Percentiles rank a stretch among this genome's conserved stretches.
Conservation (phyloP, 2,329 filamentous ascomycete genomes). For the Penicillium italicum region DNA sequence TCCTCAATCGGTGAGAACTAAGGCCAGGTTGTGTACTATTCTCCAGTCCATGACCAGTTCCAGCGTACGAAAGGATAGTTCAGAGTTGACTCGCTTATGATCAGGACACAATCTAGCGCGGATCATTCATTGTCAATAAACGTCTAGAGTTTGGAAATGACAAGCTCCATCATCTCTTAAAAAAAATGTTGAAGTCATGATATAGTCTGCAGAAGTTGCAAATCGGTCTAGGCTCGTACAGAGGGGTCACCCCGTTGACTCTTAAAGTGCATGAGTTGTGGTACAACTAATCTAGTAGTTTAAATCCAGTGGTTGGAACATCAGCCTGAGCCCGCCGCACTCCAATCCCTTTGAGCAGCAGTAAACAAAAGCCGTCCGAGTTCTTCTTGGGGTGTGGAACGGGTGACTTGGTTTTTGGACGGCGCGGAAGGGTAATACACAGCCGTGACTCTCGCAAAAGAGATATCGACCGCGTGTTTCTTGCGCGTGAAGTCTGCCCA, state of each 20-base stretch:
- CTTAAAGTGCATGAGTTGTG: not conserved
- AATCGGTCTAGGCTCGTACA: not conserved
- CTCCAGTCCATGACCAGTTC: not conserved
- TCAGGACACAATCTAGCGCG: not conserved
- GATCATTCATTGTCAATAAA: not conserved
- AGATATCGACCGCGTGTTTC: conserved; percentile 25
- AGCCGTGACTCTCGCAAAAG: conserved; percentile 24
- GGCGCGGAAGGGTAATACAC: conserved; percentile 16
- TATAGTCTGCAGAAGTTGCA: not conserved
- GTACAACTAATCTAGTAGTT: not conserved
- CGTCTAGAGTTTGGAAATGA: not conserved
- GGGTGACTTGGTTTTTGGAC: conserved; percentile 9
- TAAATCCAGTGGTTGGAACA: not conserved
- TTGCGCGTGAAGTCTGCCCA: conserved; percentile 23
- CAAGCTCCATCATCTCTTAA: not conserved
- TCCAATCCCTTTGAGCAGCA: conserved; percentile 36
- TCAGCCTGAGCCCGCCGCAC: conserved; percentile 15
- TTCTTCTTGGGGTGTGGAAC: conserved; percentile 23
- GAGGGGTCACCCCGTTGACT: not conserved
- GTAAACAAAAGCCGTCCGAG: conserved; percentile 37
- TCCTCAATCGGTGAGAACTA: not conserved
- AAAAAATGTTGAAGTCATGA: not conserved
- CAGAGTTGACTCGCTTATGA: not conserved
- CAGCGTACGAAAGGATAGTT: not conserved
- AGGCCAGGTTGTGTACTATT: not conserved